phyloP scores from a whole-genome alignment of 441 rosid genomes.

The Aquilaria agallochum region DNA sequence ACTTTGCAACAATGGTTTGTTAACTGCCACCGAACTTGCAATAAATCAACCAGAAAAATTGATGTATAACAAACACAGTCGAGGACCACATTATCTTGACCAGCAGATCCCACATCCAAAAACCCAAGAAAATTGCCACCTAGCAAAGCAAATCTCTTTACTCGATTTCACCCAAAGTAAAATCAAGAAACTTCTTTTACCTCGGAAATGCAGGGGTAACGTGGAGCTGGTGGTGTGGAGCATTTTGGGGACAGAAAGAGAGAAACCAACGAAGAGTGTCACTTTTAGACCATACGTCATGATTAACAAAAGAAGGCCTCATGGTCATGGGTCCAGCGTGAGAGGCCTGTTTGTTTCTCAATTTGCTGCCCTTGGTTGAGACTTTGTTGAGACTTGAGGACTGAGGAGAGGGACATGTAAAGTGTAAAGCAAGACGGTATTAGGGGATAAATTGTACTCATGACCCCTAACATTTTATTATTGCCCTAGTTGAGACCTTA shows the following conservation, averaged over 20 bases:
- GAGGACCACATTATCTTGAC: constrained; percentile 27
- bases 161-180: background rate
- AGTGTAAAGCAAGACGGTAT: too few relatives aligned
- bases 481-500: too few relatives aligned
- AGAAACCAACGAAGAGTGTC: constrained; percentile 15
- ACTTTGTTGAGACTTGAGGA: background rate
- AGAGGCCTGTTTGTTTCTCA: constrained; percentile 12
- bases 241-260: constrained; percentile 11
- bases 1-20: background rate
- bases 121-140: constrained; percentile 10
- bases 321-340: constrained; percentile 24
- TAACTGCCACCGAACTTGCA: constrained; percentile 21
- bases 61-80: constrained; percentile 6
- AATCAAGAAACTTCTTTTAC: background rate
- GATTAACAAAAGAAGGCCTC: constrained; percentile 23
- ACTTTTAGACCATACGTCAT: constrained; percentile 18
- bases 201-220: background rate
- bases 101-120: constrained; percentile 3
- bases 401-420: too few relatives aligned
- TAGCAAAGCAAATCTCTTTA: background rate
- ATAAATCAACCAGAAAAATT: constrained; percentile 22
- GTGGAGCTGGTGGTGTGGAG: constrained; percentile 5
- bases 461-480: too few relatives aligned
- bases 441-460: too few relatives aligned
- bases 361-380: constrained; percentile 21